Evolutionary conservation across 2,329 filamentous ascomycete species (phyloP), one percentile per base, ranked within the genome.

Genomic region (Diaporthe australafricana): DNA sequence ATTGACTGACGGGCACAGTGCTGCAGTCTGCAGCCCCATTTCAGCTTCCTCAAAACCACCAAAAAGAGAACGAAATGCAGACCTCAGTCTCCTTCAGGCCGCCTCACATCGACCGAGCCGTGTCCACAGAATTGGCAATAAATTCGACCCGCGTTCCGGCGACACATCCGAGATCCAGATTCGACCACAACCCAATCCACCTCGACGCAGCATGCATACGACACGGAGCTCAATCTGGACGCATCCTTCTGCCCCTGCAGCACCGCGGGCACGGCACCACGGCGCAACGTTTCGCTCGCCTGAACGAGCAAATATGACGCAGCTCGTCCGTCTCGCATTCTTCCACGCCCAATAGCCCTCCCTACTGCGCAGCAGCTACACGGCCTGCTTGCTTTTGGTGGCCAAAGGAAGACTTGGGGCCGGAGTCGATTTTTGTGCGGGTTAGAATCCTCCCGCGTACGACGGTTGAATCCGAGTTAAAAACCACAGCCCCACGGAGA

Each of bases 221-320:
- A 32, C 40, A 32, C 42, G 60, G 60, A 65, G 42, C 45, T 38
- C 60, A 65, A 50, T 38, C 20, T 38, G 60, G 60, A 20, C n/a
- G 60, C 60, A 65, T 50, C 60, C 30, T 50, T 38, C 30, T 65
- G 42, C 60, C 60, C 60, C 60, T 65, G 60, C 60, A 65, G 60
- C 7, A 63, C 20, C 42, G 60, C 60, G 60, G 60, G 5, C 42
- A 48, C 60, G 42, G 60, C 60, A 45, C 27, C 60, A 48, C 60
- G 60, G 60, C 60, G 25, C 60, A 45, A 65, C 60, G 30, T 65
- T 38, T 65, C 30, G 60, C 12, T 14, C 7, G 60, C 30, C 60
- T 12, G 60, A 65, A 48, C 45, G 7, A 48, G 42, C 12, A 65
- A 25, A 22, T 6, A 65, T 65, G 60, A 65, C 45, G 60, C 60